Conservation (phyloP, 257 asterid species). For the Solanum habrochaites region DNA sequence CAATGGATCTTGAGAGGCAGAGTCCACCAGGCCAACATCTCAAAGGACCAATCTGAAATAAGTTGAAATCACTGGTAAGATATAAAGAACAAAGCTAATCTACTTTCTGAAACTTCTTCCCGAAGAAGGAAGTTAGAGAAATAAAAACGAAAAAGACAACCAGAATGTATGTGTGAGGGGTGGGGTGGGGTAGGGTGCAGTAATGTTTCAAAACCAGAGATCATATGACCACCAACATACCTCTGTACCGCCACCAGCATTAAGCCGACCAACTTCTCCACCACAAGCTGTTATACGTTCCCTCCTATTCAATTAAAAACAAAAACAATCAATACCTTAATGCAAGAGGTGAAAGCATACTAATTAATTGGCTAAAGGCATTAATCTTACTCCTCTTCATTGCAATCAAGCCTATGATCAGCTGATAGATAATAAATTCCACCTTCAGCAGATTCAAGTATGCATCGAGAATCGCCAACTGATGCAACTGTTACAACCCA, state of each 20-base stretch:
- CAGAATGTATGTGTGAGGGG: background rate
- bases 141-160: background rate
- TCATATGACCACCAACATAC: conserved; percentile 19
- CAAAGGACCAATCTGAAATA: conserved; percentile 82
- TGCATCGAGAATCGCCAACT: conserved; percentile 94
- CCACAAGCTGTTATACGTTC: conserved; percentile 88
- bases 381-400: conserved; percentile 83
- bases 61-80: conserved; percentile 1
- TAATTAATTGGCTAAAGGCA: background rate
- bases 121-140: background rate
- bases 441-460: conserved; percentile 95
- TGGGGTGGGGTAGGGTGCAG: background rate
- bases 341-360: background rate
- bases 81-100: background rate
- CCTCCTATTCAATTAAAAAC: conserved; percentile 48
- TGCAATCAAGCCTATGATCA: conserved; percentile 93
- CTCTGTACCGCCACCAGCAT: conserved; percentile 98
- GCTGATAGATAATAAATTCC: conserved; percentile 75
- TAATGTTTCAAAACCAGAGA: background rate
- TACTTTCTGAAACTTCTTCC: background rate
- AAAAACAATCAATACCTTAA: conserved; percentile 4
- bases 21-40: conserved; percentile 99
- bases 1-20: conserved; percentile 95
- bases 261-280: conserved; percentile 96
- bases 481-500: conserved; percentile 96